phyloP scores from a whole-genome alignment of 306 rosid genomes.

The Mimosa pudica region DNA sequence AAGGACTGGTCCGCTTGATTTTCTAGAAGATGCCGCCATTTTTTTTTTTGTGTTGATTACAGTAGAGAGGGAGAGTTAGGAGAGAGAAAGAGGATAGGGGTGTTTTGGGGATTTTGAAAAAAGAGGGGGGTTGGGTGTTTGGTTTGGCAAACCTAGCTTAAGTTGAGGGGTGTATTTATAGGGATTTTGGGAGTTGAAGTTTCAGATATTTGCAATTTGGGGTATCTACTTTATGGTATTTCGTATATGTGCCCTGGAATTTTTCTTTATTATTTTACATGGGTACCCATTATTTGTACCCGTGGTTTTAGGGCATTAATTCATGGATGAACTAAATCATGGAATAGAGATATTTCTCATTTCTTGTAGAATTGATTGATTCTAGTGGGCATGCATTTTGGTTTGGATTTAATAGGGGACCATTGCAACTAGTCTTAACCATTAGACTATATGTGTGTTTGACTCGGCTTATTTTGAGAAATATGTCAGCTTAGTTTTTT shows the following conservation, averaged over 20 bases:
- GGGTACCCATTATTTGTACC: background rate
- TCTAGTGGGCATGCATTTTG: no score
- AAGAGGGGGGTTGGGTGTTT: background rate
- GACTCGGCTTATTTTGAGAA: no score
- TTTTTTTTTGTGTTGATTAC: background rate
- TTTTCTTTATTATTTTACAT: background rate
- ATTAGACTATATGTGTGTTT: no score
- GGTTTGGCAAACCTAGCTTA: conserved; percentile 59
- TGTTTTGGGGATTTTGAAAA: no score
- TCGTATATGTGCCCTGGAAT: background rate
- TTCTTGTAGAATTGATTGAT: no score
- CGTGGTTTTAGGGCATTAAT: background rate
- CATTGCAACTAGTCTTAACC: no score
- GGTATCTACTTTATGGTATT: background rate
- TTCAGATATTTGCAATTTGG: conserved; percentile 15
- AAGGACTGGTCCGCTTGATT: conserved; percentile 49
- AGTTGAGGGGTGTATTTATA: conserved; percentile 61
- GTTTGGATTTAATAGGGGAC: no score
- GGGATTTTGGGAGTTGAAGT: background rate
- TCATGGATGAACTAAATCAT: background rate
- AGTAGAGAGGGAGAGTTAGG: conserved; percentile 17
- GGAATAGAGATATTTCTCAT: background rate
- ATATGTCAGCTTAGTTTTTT: no score
- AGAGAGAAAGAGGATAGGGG: background rate
- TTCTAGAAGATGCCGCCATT: conserved; percentile 73